A percentile compares a stretch with the other conserved stretches of the same genome.
Evolutionary conservation across 2,329 filamentous ascomycete species (phyloP).

Genomic region (Niveomyces coronatus): DNA sequence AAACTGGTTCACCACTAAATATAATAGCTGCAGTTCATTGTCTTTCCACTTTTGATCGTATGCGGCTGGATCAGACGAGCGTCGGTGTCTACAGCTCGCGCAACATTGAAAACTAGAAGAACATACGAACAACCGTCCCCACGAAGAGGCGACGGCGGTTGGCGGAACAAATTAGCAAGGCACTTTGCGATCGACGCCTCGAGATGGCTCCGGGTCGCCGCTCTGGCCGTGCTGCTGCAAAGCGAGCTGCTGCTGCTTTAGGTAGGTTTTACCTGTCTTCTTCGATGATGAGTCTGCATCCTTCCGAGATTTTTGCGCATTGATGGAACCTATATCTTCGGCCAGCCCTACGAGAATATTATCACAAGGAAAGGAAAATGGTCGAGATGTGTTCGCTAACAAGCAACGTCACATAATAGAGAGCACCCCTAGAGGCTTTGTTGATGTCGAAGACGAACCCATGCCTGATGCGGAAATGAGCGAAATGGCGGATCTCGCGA

Average conservation of each 20-base stretch:
- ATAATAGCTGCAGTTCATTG: too few relatives aligned
- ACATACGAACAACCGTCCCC: too few relatives aligned
- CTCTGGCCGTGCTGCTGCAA: constrained; percentile 43
- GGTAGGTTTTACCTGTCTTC: constrained; percentile 36
- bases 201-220: constrained; percentile 28
- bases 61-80: neutral
- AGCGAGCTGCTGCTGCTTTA: constrained; percentile 41
- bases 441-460: constrained; percentile 29
- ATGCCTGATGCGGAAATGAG: constrained; percentile 23
- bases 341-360: too few relatives aligned
- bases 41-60: neutral
- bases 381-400: neutral
- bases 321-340: too few relatives aligned
- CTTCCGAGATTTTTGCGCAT: too few relatives aligned
- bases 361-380: too few relatives aligned
- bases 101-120: too few relatives aligned
- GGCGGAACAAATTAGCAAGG: neutral
- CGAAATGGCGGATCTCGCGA: constrained; percentile 14
- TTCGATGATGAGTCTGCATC: too few relatives aligned
- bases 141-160: too few relatives aligned
- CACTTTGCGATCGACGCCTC: neutral
- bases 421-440: constrained; percentile 32
- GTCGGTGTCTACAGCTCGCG: too few relatives aligned
- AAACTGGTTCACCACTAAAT: constrained; percentile 15
- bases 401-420: constrained; percentile 19